Evolutionary conservation across 1,284 basidiomycete genomes (phyloP), one percentile per base, ranked within the genome.

Genomic region (Boletus calvinii): DNA sequence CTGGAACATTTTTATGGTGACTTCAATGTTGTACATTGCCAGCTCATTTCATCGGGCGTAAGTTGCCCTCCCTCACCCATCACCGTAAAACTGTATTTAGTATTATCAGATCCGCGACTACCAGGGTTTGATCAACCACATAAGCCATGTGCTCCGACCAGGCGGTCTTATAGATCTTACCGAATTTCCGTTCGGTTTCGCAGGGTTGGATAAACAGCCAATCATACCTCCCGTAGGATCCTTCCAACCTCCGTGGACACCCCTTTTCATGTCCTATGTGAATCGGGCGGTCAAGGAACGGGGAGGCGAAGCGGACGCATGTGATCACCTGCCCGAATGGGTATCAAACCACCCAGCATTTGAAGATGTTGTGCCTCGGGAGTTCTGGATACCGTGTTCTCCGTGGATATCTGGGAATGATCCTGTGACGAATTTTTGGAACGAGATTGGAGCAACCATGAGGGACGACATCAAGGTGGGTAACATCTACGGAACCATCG

Each of bases 1-100:
- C 74, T 91, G 12, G 84, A 88, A 59, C 89, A 91, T 68, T 90
- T 85, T 63, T 87, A 84, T 60, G 83, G 82, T 6, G 77, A 83
- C 48, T 91, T 90, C 69, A 79, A 90, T 60, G 82, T 86, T 22
- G 83, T 88, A 0, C 87, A 90, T 62, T 77, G 79, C 29, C 81
- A 84, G 29, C 75, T 87, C 41, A 78, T 89, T 55, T 77, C 82
- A 15, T 81, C 85, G 36, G 87, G 87, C 42, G 87, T 88, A 62
- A 64, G 84, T 74, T 47, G 22, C 48, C 41, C 50, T 53, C 52
- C 57, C 38, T 56, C 46, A 18, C 41, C 41, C 32, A 32, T 49
- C 29, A 40, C n/a, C 22, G 11, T 54, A 59, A 55, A 45, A 40
- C 42, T 46, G 8, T 51, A 57, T 59, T 46, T 39, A 9, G 38